These are phyloP conservation scores for Papiliotrema terrestris DNA, from an alignment of 1,284 basidiomycete genomes.

Conservation along the genomic window DNA sequence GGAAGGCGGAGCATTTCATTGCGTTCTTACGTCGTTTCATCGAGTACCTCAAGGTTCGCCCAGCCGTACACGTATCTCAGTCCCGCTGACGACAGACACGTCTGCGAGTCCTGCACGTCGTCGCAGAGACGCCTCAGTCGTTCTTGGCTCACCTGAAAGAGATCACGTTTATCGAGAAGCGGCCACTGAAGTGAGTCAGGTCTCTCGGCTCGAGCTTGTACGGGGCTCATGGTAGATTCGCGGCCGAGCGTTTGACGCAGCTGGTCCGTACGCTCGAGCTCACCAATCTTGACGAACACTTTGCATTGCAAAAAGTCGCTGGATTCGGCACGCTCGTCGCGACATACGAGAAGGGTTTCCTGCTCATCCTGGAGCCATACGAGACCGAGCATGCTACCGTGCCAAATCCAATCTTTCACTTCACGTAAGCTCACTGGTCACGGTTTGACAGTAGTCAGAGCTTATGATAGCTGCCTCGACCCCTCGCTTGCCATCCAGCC, in stretches of 20 bases:
- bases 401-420: constrained; percentile 98
- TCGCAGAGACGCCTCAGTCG: constrained; percentile 98
- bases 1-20: constrained; percentile 98
- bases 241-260: constrained; percentile 91
- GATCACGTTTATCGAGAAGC: constrained; percentile 95
- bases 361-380: constrained; percentile 96
- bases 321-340: constrained; percentile 94
- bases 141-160: constrained; percentile 98
- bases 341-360: constrained; percentile 97
- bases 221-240: constrained; percentile 64
- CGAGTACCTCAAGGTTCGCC: constrained; percentile 87
- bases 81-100: constrained; percentile 63
- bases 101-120: constrained; percentile 97
- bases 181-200: constrained; percentile 75
- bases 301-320: constrained; percentile 90
- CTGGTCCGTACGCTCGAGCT: constrained; percentile 91
- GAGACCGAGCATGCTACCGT: constrained; percentile 99
- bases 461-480: constrained; percentile 74
- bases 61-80: too few relatives aligned
- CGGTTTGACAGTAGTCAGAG: background rate
- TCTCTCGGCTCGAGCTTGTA: constrained; percentile 4
- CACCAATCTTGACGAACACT: constrained; percentile 85
- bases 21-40: constrained; percentile 98
- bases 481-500: constrained; percentile 97
- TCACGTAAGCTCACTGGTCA: constrained; percentile 63